Evolutionary conservation across 805 yeast species (phyloP).

Genomic region (Brettanomyces anomalus): DNA sequence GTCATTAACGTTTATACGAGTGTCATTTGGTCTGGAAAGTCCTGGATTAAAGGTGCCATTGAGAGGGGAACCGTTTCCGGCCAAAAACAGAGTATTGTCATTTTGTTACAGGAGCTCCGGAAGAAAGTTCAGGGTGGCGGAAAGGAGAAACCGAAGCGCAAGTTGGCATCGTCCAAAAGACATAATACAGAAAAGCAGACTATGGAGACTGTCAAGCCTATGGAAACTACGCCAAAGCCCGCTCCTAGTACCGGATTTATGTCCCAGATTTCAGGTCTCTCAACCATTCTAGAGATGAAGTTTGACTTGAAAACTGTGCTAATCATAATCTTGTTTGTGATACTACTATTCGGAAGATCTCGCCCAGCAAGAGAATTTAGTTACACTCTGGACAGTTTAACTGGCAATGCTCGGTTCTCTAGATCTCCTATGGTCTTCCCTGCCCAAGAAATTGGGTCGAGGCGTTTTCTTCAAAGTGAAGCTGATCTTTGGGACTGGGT

Average conservation of each 20-base stretch:
- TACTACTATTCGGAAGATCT: slow-evolving; percentile 14
- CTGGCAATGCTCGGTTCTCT: too few species aligned
- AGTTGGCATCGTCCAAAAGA: not conserved
- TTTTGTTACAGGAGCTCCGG: slow-evolving; percentile 38
- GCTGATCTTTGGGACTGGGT: slow-evolving; percentile 70
- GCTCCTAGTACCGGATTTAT: too few species aligned
- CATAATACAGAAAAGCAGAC: not conserved
- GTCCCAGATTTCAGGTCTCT: too few species aligned
- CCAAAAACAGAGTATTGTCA: slow-evolving; percentile 50
- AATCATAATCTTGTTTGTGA: slow-evolving; percentile 12
- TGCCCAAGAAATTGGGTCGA: slow-evolving; percentile 32
- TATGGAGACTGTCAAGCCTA: slow-evolving; percentile 7
- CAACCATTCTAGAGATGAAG: too few species aligned
- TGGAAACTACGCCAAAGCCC: not conserved
- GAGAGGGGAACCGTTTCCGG: slow-evolving; percentile 71
- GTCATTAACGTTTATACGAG: slow-evolving; percentile 41
- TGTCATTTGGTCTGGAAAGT: slow-evolving; percentile 65
- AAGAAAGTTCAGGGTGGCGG: slow-evolving; percentile 23
- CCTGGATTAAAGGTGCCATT: slow-evolving; percentile 71
- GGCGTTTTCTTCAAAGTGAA: slow-evolving; percentile 39
- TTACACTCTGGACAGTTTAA: not conserved
- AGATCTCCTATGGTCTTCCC: slow-evolving; percentile 12
- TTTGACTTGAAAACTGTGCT: slow-evolving; percentile 4
- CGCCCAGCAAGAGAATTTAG: not conserved
- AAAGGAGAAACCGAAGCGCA: not conserved